Evolutionary conservation across 106 monocot species (phyloP).

Genomic region (Platanthera guangdongensis): DNA sequence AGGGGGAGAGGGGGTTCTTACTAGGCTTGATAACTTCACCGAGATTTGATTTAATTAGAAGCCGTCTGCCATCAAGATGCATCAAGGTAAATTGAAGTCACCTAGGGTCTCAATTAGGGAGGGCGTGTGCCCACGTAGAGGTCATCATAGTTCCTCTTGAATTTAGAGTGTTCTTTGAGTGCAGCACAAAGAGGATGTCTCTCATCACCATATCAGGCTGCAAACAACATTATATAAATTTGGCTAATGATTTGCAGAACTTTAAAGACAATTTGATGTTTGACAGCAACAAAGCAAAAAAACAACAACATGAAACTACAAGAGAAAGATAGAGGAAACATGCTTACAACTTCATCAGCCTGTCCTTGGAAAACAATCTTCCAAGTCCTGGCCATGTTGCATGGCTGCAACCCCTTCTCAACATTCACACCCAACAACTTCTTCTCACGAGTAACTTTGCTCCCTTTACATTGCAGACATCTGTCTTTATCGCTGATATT

Average conservation of each 20-base stretch:
- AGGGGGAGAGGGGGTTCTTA: neutral
- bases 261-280: neutral
- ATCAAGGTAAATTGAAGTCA: conserved; percentile 52
- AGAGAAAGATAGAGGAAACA: too few relatives aligned
- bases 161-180: conserved; percentile 73
- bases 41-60: conserved; percentile 49
- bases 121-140: conserved; percentile 47
- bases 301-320: too few relatives aligned
- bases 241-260: neutral
- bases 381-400: conserved; percentile 44
- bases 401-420: conserved; percentile 60
- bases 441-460: conserved; percentile 67
- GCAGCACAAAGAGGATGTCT: conserved; percentile 68
- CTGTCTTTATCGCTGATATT: conserved; percentile 71
- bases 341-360: conserved; percentile 83
- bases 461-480: conserved; percentile 66
- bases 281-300: neutral
- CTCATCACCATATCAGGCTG: conserved; percentile 81
- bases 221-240: conserved; percentile 10
- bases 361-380: conserved; percentile 78
- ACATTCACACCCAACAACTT: conserved; percentile 78
- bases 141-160: conserved; percentile 43
- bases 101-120: conserved; percentile 58
- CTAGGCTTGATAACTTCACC: conserved; percentile 51
- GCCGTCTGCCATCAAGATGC: conserved; percentile 59